These are phyloP conservation scores for Collybia sp. DNA, from an alignment of 768 basidiomycete species.

Conservation along the genomic window DNA sequence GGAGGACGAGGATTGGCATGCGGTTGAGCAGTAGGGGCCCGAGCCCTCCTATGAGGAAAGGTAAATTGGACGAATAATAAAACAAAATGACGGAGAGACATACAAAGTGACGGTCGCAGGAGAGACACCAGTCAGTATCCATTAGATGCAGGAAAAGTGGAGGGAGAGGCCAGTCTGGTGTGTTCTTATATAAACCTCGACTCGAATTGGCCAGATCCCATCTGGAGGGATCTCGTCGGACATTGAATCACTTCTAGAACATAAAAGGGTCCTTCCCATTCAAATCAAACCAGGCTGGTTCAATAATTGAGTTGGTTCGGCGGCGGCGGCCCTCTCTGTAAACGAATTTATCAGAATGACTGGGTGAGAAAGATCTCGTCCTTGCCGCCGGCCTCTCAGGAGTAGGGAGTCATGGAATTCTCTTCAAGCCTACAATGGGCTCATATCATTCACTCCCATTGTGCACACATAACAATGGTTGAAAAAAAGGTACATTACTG, in stretches of 20 bases:
- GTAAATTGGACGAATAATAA: constrained; percentile 14
- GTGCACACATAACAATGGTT: too few relatives aligned
- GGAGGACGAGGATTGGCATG: constrained; percentile 23
- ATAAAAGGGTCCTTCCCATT: background rate
- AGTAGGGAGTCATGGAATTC: too few relatives aligned
- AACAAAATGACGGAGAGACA: constrained; percentile 19
- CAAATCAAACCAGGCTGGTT: too few relatives aligned
- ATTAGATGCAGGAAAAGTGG: constrained; percentile 25
- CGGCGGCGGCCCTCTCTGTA: too few relatives aligned
- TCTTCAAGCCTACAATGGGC: too few relatives aligned
- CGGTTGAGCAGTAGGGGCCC: constrained; percentile 48
- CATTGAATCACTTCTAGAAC: background rate
- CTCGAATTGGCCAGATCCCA: background rate
- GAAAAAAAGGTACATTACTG: too few relatives aligned
- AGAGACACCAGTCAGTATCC: constrained; percentile 72
- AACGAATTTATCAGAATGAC: too few relatives aligned
- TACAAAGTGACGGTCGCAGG: constrained; percentile 57
- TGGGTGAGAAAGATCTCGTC: too few relatives aligned
- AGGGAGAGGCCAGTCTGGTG: constrained; percentile 10
- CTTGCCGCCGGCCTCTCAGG: too few relatives aligned
- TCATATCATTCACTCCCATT: too few relatives aligned
- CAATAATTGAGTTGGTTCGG: too few relatives aligned
- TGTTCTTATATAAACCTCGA: constrained; percentile 13
- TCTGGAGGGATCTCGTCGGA: background rate
- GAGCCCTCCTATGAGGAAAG: constrained; percentile 21